phyloP scores from a whole-genome alignment of 805 yeast genomes.

The Candida berthetii region DNA sequence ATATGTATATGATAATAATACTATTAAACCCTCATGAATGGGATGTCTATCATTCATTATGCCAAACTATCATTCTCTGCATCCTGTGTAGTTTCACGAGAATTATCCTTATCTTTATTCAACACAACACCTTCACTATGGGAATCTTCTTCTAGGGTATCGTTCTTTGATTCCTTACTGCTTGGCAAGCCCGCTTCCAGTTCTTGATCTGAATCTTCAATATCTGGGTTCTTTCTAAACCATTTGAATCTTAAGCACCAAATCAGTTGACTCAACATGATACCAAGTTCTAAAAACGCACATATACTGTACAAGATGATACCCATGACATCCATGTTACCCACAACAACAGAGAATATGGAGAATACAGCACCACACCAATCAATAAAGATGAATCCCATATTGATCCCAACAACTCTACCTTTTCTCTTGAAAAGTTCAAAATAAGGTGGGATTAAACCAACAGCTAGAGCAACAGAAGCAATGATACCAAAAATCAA shows the following conservation, averaged over 20 bases:
- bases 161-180: no score
- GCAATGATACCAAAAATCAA: conserved; percentile 74
- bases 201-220: conserved; percentile 6
- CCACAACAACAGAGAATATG: conserved; percentile 53
- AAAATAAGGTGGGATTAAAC: conserved; percentile 76
- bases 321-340: conserved; percentile 64
- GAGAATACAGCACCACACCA: conserved; percentile 80
- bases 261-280: conserved; percentile 51
- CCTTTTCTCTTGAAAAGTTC: conserved; percentile 80
- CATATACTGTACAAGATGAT: conserved; percentile 62
- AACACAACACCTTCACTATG: no score
- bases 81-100: no score
- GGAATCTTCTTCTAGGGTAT: no score
- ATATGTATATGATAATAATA: no score
- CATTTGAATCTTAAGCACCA: conserved; percentile 45
- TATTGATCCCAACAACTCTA: conserved; percentile 85
- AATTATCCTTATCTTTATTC: no score
- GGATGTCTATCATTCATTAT: no score
- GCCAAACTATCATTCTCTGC: no score
- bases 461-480: conserved; percentile 55
- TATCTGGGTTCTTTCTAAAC: conserved; percentile 8
- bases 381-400: conserved; percentile 70
- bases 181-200: no score
- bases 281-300: conserved; percentile 63
- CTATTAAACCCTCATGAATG: no score